Base-by-base conservation (phyloP, 1,284 basidiomycete genomes). In the Moniliella sp. region DNA sequence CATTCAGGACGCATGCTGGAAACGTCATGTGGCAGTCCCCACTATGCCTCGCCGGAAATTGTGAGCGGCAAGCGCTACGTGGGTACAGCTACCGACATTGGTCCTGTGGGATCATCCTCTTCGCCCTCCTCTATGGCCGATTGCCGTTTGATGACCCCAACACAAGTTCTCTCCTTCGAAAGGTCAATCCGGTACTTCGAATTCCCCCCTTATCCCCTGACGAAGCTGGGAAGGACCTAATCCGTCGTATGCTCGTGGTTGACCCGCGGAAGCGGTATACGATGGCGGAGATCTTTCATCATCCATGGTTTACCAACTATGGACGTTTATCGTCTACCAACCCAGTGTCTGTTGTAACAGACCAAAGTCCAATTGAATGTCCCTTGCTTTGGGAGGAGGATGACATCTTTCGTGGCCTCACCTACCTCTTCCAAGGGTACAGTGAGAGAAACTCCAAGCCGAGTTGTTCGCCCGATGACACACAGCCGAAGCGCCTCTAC, bases 31-130 rank as follows among this genome's bases (percentile, higher is more conserved):
- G 91, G 91, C 11, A 82, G 78, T 41, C 91, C 91, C 32, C 91
- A 99, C 64, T 99, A 99, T 48, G 91, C 88, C 10, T 82, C 78
- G 46, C 91, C 91, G 2, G 91, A 99, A 65, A 88, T 99, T 50
- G 84, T 97, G 37, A 80, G 83, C 40, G 84, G 84, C 3, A 42
- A 45, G 25, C 37, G 41, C n/a, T 99, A 97, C 62, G 74, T 86
- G 50, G 91, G 88, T 15, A 72, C 76, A 1, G 71, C 73, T 11
- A 76, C 83, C 25, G 91, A 99, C 62, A 83, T 93, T 97, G 91
- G 91, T 91, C 83, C 18, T 94, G 88, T 57, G 91, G 91, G 36
- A 76, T 97, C 59, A 88, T 94, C 48, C 71, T 99, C 33, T 88
- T 78, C 50, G 84, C 83, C 9, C 67, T 97, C 10, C 69, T 97